Base-by-base conservation (phyloP, 2,329 filamentous ascomycete genomes). In the Endocalyx cinctus region DNA sequence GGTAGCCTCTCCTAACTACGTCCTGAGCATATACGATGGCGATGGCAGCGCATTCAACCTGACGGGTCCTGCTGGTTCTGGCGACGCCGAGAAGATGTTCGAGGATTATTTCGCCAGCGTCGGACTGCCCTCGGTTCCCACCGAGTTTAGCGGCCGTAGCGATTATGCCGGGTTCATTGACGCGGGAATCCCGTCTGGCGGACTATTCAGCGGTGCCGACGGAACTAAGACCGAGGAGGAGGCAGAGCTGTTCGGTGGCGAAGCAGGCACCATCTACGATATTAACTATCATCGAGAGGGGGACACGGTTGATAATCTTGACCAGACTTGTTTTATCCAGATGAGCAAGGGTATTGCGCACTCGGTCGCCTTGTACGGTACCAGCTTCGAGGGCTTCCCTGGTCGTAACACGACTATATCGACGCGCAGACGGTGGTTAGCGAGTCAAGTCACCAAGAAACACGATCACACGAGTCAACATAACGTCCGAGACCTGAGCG, bases 21-120 rank as follows among this genome's bases (percentile, higher is more conserved):
- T 68, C 22, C 66, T 67, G 38, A 66, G 65, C 40, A 71, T 79
- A 42, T 85, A 78, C 60, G 69, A 71, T 17, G 74, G 79, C 38
- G 81, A 67, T 42, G 64, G 76, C 41, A 77, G 77, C 49, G 68
- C 70, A 10, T 77, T 80, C 39, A 76, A 79, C 52, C 77, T 66
- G 15, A 53, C 48, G 14, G 62, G 53, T 27, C 64, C 79, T 45
- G 64, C 59, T 34, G 79, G 79, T 1, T 82, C 77, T 7, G 77
- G 72, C 12, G 66, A 79, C 39, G 67, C 79, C 17, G 74, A 77
- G 51, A 56, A 66, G 34, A 63, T 78, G 39, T 82, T 80, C 52
- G 66, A 74, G 45, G 56, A 72, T 17, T 82, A 70, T 58, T 82
- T 66, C 52, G 50, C 53, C 15, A 51, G 54, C 8, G 52, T 63